Evolutionary conservation across 371 early-diverging fungal genomes (phyloP).

Genomic region (Circinella minor): DNA sequence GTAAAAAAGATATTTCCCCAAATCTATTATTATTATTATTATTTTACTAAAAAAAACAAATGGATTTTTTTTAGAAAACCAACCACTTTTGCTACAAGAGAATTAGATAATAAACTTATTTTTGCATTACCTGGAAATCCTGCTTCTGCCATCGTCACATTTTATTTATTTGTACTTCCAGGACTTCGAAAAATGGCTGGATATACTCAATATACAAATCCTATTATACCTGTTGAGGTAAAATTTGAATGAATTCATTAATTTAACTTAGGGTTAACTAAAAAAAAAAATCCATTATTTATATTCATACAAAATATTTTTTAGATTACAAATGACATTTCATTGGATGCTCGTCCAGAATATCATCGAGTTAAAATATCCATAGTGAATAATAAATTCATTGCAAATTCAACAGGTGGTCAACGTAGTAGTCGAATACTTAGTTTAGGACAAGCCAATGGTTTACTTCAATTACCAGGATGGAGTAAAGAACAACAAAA

Average conservation of each 20-base stretch:
- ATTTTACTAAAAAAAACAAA: too few species aligned
- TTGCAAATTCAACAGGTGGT: constrained; percentile 69
- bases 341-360: constrained; percentile 85
- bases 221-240: constrained; percentile 69
- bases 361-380: constrained; percentile 74
- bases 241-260: too few species aligned
- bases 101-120: constrained; percentile 52
- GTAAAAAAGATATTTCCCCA: constrained; percentile 41
- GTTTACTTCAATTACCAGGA: constrained; percentile 69
- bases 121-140: constrained; percentile 96
- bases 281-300: too few species aligned
- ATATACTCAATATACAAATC: constrained; percentile 41
- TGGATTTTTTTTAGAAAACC: constrained; percentile 68
- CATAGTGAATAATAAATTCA: constrained; percentile 28
- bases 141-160: constrained; percentile 88
- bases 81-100: constrained; percentile 87
- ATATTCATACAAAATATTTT: too few species aligned
- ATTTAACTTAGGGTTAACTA: too few species aligned
- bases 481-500: constrained; percentile 30
- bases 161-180: constrained; percentile 89
- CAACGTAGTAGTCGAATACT: constrained; percentile 85
- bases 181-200: constrained; percentile 81
- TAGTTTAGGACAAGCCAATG: constrained; percentile 83
- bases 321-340: constrained; percentile 58
- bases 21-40: too few species aligned